Evolutionary conservation across 768 basidiomycete genomes (phyloP).

Genomic region (Phaeotremella fagi): DNA sequence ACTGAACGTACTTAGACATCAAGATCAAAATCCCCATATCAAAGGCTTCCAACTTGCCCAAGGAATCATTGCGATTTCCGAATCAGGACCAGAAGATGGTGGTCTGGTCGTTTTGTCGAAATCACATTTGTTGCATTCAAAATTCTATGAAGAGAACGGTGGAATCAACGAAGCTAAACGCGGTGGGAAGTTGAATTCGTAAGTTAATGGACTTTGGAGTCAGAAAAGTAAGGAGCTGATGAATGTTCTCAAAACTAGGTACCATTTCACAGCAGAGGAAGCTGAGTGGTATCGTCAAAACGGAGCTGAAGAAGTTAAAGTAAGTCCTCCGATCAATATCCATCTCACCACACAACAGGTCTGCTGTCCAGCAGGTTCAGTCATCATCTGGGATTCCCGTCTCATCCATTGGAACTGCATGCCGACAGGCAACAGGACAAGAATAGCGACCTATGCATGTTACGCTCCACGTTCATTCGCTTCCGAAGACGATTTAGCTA

Average conservation of each 20-base stretch:
- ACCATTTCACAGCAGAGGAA: constrained; percentile 18
- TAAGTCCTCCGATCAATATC: constrained; percentile 1
- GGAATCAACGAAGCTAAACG: constrained; percentile 12
- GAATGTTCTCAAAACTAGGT: constrained; percentile 9
- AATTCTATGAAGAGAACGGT: constrained; percentile 16
- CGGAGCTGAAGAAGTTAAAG: constrained; percentile 22
- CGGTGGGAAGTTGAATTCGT: constrained; percentile 11
- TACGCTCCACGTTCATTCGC: constrained; percentile 12
- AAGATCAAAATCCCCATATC: constrained; percentile 31
- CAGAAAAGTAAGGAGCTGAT: too few species aligned
- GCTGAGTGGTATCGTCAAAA: constrained; percentile 18
- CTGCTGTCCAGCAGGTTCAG: constrained; percentile 13
- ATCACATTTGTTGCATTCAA: constrained; percentile 18
- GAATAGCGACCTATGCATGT: constrained; percentile 18
- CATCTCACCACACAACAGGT: constrained; percentile 1
- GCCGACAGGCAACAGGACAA: constrained; percentile 13
- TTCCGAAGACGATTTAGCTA: constrained; percentile 3
- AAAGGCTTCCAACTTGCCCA: constrained; percentile 25
- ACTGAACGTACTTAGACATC: constrained; percentile 8
- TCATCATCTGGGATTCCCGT: constrained; percentile 26
- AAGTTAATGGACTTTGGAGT: neutral
- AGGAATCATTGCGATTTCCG: constrained; percentile 23
- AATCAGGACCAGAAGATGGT: constrained; percentile 35
- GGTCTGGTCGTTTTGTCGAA: constrained; percentile 34
- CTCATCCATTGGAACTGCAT: constrained; percentile 25